Conservation (phyloP, 768 basidiomycete genomes). For the Obba rivulosa region DNA sequence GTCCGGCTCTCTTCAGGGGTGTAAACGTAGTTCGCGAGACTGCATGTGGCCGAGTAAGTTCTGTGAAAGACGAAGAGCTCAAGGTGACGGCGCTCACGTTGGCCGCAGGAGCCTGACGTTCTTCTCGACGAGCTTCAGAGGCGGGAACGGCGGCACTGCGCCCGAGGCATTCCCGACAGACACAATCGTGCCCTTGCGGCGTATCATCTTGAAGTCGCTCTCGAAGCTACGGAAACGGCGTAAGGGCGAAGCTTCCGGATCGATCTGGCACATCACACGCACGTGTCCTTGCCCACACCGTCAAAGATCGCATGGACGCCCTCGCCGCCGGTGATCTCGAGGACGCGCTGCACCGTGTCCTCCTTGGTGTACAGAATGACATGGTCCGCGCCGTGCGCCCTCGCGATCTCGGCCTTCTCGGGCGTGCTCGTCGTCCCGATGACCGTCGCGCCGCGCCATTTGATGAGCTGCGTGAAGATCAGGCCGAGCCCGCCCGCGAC, state of each 20-base stretch:
- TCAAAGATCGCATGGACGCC: constrained; percentile 87
- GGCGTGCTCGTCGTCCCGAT: constrained; percentile 89
- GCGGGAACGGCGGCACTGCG: constrained; percentile 67
- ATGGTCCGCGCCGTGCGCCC: constrained; percentile 73
- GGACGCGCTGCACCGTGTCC: constrained; percentile 64
- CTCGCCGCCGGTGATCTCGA: constrained; percentile 70
- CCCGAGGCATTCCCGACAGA: constrained; percentile 93
- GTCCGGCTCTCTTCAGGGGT: constrained; percentile 67
- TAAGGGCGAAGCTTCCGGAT: neutral
- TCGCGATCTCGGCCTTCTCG: constrained; percentile 78
- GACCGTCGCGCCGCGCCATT: constrained; percentile 72
- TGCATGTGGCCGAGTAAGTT: constrained; percentile 25
- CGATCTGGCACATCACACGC: constrained; percentile 23
- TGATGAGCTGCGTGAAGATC: constrained; percentile 60
- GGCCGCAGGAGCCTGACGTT: constrained; percentile 77
- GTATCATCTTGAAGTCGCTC: constrained; percentile 72
- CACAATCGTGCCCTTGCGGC: constrained; percentile 86
- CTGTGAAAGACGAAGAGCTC: constrained; percentile 20
- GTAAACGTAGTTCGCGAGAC: constrained; percentile 64
- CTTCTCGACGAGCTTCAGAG: constrained; percentile 71
- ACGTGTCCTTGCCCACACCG: constrained; percentile 94
- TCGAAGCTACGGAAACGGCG: constrained; percentile 48
- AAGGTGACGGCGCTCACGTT: constrained; percentile 35
- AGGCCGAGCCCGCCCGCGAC: constrained; percentile 85
- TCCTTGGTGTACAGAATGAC: constrained; percentile 76